Conservation (phyloP, 192 early-diverging fungal genomes). For the Rhizophagus clarus region DNA sequence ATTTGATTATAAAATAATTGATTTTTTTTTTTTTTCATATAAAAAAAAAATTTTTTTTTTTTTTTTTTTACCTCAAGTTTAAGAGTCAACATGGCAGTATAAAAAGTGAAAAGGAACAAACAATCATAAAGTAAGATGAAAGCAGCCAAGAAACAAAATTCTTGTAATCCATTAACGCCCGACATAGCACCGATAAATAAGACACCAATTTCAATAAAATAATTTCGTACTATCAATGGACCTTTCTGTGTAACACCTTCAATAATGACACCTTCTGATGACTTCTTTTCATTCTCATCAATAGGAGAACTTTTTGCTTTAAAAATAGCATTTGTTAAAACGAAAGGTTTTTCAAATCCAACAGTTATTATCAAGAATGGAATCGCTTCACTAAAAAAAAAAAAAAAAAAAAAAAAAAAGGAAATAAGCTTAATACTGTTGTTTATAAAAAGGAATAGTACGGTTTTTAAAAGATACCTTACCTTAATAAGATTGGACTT, state of each 20-base stretch:
- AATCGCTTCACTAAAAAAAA: slow-evolving; percentile 69
- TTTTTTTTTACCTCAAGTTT: slow-evolving; percentile 80
- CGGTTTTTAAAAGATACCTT: too few relatives aligned
- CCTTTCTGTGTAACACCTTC: slow-evolving; percentile 66
- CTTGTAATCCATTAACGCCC: slow-evolving; percentile 72
- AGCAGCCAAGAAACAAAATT: slow-evolving; percentile 81
- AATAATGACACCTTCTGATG: slow-evolving; percentile 51
- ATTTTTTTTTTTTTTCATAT: neutral
- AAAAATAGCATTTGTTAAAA: slow-evolving; percentile 80
- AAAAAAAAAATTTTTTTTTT: neutral
- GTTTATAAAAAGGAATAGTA: too few relatives aligned
- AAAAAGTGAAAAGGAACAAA: slow-evolving; percentile 83
- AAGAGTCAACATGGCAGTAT: slow-evolving; percentile 80
- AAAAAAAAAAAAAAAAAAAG: too few relatives aligned
- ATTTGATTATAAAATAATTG: too few relatives aligned
- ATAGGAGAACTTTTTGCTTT: slow-evolving; percentile 38
- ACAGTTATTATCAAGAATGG: slow-evolving; percentile 91
- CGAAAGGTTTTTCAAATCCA: slow-evolving; percentile 87
- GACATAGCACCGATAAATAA: slow-evolving; percentile 76
- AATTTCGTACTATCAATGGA: slow-evolving; percentile 70
- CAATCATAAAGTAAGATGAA: slow-evolving; percentile 84
- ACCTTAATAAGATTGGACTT: slow-evolving; percentile 68
- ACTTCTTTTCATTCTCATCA: slow-evolving; percentile 30
- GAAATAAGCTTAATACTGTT: too few relatives aligned
- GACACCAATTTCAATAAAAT: slow-evolving; percentile 80